Base-by-base conservation (phyloP, 805 yeast species). In the Myxozyma lipomycoides region DNA sequence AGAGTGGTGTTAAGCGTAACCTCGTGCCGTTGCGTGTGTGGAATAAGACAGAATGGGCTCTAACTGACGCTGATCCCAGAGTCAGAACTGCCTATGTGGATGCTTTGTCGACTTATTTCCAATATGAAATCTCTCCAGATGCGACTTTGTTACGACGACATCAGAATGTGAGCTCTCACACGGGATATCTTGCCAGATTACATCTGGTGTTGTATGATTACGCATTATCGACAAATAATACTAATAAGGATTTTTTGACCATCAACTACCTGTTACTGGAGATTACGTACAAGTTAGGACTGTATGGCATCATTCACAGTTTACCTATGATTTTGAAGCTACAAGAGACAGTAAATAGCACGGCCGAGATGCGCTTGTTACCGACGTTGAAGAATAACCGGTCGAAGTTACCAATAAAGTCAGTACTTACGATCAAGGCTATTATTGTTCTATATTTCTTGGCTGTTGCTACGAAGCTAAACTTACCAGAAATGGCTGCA, bases 201-300 rank as follows among this genome's bases (percentile, higher is more conserved):
- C 47, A 52, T 32, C 22, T 40, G 24, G 48, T 51, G 24, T n/a
- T 52, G 18, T 48, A 47, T 21, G 50, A 43, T 35, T 45, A 39
- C 40, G 40, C 34, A 9, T n/a, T 52, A 26, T 35, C 21, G n/a
- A 43, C 47, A 4, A 12, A 45, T 10, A 44, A 46, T 24, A 17
- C 41, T 4, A 28, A 7, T 12, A 32, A 41, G 56, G 64, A 66
- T 61, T 61, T 62, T 61, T 43, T 36, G 15, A 22, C 35, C 7
- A 46, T 57, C 15, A 55, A 55, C 39, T 32, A 36, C 4, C 10
- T 52, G 4, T 32, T 59, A 28, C 28, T 42, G 10, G 25, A 48
- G 10, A 24, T 52, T 3, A 46, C 40, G 35, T 35, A 43, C 15
- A 22, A 42, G 25, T 44, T 55, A 10, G 61, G 58, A 0, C 3